Base-by-base conservation (phyloP, 1,284 basidiomycete genomes). In the Fomitopsis schrenkii region DNA sequence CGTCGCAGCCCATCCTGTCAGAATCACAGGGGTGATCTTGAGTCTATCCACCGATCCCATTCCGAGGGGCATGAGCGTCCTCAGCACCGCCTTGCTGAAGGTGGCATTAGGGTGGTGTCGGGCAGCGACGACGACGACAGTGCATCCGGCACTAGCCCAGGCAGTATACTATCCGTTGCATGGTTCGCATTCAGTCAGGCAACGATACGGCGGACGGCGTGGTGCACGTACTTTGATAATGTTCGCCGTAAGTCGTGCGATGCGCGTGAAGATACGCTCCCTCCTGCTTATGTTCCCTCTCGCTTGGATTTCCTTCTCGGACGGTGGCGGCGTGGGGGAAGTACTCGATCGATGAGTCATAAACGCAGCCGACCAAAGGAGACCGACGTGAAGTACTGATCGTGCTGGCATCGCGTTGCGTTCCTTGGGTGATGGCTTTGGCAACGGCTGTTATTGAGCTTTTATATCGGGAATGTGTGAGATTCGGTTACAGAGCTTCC, bases 1-100 rank as follows among this genome's bases (percentile, higher is more conserved):
- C 59, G 80, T 78, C 45, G 79, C 72, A 30, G 79, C 56, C 50
- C 81, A 74, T 5, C 86, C 86, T 15, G 78, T 68, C 36, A 83
- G 44, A 69, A 85, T 83, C 28, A 79, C 63, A 0, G 80, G 78
- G 0, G 84, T 81, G 1, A 76, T 60, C 42, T 63, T 70, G 45
- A 81, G 50, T 22, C 35, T 53, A 19, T 17, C 52, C 17, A 17
- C 52, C n/a, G 52, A 36, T 38, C 52, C 52, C 17, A 38, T n/a
- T 22, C 52, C 52, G 2, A 22, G 22, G 22, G 52, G 2, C 15
- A 53, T 22, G 33, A 53, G 52, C 33, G 33, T 38, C 33, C 14
- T 7, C 52, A 53, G 33, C n/a, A 38, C n/a, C 5, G 15, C 15
- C 2, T 38, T 30, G 17, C 52, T 22, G 52, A 1, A 19, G n/a